Evolutionary conservation across 2,329 filamentous ascomycete genomes (phyloP).

Genomic region (Fusarium lateritium): DNA sequence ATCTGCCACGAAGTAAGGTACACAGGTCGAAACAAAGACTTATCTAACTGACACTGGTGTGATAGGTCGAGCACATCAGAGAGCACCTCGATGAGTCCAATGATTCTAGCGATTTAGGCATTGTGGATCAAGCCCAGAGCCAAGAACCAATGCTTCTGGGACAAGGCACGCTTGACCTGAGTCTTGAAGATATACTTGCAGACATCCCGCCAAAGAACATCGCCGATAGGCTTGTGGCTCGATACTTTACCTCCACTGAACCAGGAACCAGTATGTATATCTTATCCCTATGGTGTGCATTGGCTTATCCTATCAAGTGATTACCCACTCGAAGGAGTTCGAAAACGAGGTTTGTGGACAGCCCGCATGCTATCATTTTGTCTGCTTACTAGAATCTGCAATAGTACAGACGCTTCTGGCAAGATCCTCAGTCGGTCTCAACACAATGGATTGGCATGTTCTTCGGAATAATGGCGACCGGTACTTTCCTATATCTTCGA

Average conservation of each 20-base stretch:
- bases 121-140: slow-evolving; percentile 7
- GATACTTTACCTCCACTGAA: slow-evolving; percentile 35
- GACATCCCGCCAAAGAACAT: slow-evolving; percentile 31
- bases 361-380: accelerated
- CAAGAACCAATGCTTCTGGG: slow-evolving; percentile 34
- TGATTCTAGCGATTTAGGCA: not conserved
- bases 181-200: slow-evolving; percentile 28
- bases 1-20: slow-evolving; percentile 30
- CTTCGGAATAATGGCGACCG: slow-evolving; percentile 33
- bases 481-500: slow-evolving; percentile 31
- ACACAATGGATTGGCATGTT: slow-evolving; percentile 36
- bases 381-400: not conserved
- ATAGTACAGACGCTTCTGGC: slow-evolving; percentile 38
- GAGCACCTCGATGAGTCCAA: slow-evolving; percentile 25
- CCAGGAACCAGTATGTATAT: slow-evolving; percentile 26
- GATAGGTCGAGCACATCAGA: slow-evolving; percentile 31
- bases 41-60: accelerated
- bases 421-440: slow-evolving; percentile 6
- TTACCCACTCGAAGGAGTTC: slow-evolving; percentile 37
- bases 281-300: accelerated
- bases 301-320: slow-evolving; percentile 17
- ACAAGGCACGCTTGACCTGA: not conserved
- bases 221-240: slow-evolving; percentile 34
- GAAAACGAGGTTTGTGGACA: slow-evolving; percentile 24
- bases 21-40: accelerated